These are phyloP conservation scores for Hylodesmum podocarpum DNA, from an alignment of 306 rosid genomes.

Conservation along the genomic window DNA sequence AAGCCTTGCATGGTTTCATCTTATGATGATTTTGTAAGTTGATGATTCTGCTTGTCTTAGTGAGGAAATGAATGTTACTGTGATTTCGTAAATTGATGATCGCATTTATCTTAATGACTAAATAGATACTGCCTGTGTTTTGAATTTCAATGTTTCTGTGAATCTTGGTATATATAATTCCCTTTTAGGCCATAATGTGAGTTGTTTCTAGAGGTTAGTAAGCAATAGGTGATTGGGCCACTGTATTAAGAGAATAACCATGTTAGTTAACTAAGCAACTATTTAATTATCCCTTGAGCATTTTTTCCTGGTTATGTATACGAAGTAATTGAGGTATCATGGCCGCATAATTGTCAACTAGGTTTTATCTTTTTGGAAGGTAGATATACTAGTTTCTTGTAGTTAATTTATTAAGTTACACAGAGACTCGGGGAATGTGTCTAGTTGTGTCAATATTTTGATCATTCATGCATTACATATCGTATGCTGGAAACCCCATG, in stretches of 20 bases:
- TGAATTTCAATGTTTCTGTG: not conserved
- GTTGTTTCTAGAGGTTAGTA: not conserved
- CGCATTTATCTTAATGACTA: not conserved
- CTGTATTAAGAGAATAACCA: not conserved
- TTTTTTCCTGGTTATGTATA: not conserved
- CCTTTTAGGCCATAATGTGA: not conserved
- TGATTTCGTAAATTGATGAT: slow-evolving; percentile 67
- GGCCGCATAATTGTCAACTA: not conserved
- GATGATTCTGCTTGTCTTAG: too few species aligned
- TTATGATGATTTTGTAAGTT: slow-evolving; percentile 81
- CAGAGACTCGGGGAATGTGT: not conserved
- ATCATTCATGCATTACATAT: slow-evolving; percentile 3
- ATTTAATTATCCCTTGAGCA: not conserved
- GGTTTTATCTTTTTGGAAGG: not conserved
- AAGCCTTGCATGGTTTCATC: slow-evolving; percentile 69
- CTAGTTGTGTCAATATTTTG: not conserved
- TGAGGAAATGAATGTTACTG: too few species aligned
- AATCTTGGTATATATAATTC: not conserved
- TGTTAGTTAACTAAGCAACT: not conserved
- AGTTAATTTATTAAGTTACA: not conserved
- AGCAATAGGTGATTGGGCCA: not conserved
- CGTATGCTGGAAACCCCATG: not conserved
- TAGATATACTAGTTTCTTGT: not conserved
- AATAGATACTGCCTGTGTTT: not conserved
- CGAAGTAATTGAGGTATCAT: not conserved